phyloP scores from a whole-genome alignment of 2,329 filamentous ascomycete species.

The Zarea fungicola region DNA sequence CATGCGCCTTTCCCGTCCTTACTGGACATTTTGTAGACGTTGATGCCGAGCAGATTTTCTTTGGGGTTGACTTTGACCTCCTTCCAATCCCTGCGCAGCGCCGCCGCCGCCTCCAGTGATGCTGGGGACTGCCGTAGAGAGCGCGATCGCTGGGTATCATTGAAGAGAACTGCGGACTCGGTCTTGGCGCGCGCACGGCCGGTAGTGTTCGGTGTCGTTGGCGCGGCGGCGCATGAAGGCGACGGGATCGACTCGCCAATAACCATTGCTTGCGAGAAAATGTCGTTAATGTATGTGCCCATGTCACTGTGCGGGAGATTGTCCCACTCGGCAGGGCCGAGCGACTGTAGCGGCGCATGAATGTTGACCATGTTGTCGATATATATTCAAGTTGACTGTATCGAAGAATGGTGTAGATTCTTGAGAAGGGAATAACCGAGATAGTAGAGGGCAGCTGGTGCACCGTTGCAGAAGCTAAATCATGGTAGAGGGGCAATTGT shows the following conservation, averaged over 20 bases:
- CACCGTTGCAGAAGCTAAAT: no score
- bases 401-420: no score
- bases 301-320: slow-evolving; percentile 42
- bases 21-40: slow-evolving; percentile 71
- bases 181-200: slow-evolving; percentile 47
- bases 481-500: no score
- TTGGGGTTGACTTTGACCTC: slow-evolving; percentile 66
- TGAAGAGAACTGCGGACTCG: slow-evolving; percentile 46
- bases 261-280: slow-evolving; percentile 63
- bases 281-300: slow-evolving; percentile 47
- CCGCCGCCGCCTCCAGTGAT: slow-evolving; percentile 41
- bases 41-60: slow-evolving; percentile 71
- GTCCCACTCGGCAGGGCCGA: slow-evolving; percentile 52
- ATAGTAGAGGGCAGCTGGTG: no score
- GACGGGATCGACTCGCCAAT: slow-evolving; percentile 71
- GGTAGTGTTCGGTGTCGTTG: slow-evolving; percentile 37
- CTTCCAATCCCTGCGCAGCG: slow-evolving; percentile 82
- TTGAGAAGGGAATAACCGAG: no score
- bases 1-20: slow-evolving; percentile 81
- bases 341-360: slow-evolving; percentile 53
- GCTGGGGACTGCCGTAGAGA: slow-evolving; percentile 36
- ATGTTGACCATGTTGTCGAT: slow-evolving; percentile 44
- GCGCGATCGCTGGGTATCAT: slow-evolving; percentile 46
- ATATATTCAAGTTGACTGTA: no score
- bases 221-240: slow-evolving; percentile 27